These are phyloP conservation scores for Leishmania tropica DNA, from an alignment of 208 protist species.

Conservation along the genomic window DNA sequence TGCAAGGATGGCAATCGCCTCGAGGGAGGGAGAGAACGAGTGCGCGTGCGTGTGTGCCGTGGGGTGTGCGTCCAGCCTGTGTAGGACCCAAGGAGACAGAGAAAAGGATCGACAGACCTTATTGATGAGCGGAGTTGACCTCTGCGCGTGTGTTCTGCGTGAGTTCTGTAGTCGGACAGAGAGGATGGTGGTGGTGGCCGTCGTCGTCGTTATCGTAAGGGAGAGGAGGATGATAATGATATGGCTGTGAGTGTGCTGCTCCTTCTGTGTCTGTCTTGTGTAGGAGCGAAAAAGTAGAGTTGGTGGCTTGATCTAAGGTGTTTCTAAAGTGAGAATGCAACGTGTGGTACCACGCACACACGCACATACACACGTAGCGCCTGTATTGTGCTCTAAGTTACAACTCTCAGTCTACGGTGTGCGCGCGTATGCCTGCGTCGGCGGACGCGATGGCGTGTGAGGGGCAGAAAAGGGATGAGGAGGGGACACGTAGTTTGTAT, in stretches of 20 bases:
- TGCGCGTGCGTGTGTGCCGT: neutral
- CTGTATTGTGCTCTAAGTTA: neutral
- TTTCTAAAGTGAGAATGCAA: neutral
- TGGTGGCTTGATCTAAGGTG: neutral
- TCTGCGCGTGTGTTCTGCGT: neutral
- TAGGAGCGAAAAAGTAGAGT: neutral
- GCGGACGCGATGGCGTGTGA: neutral
- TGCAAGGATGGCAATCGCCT: neutral
- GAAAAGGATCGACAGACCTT: neutral
- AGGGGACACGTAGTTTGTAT: neutral
- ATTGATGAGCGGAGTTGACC: neutral
- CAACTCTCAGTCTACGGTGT: neutral
- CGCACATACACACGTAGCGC: neutral
- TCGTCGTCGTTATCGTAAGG: neutral
- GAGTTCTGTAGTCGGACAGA: neutral
- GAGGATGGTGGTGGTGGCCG: neutral
- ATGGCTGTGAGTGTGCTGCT: neutral
- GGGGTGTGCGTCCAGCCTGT: neutral
- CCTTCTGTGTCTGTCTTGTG: conserved; percentile 11
- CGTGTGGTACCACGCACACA: neutral
- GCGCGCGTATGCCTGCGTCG: neutral
- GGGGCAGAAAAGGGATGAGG: neutral
- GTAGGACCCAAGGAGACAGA: neutral
- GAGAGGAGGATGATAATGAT: neutral
- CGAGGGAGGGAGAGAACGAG: neutral